These are phyloP conservation scores for Volvox reticuliferus DNA, from an alignment of 139 green algal genomes.

Conservation along the genomic window DNA sequence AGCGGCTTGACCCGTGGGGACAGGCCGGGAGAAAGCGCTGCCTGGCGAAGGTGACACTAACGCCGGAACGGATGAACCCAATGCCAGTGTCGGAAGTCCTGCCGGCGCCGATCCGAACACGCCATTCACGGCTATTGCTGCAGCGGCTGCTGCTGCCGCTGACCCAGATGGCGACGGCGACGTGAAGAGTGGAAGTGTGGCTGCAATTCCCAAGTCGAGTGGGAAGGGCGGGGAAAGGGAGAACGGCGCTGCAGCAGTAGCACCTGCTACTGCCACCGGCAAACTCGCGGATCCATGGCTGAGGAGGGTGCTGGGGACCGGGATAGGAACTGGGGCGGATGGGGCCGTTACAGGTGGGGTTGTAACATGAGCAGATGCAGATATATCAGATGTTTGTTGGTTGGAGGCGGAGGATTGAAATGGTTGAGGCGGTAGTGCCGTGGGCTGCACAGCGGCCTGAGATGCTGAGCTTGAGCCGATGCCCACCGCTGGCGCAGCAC, in stretches of 20 bases:
- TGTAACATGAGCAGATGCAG: neutral
- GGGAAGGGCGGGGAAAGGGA: conserved; percentile 28
- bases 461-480: neutral
- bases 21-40: conserved; percentile 38
- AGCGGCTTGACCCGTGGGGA: neutral
- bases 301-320: neutral
- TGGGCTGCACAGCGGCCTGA: neutral
- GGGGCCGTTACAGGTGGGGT: neutral
- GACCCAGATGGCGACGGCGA: neutral
- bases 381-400: neutral
- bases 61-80: neutral
- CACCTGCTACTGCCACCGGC: neutral
- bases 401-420: neutral
- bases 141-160: neutral
- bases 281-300: too few relatives aligned
- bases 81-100: neutral
- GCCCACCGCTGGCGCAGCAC: neutral
- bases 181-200: conserved; percentile 31
- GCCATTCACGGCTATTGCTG: neutral
- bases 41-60: neutral
- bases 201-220: conserved; percentile 42
- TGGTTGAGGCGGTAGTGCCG: neutral
- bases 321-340: neutral
- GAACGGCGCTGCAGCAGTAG: neutral
- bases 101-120: neutral